Conservation (phyloP, 192 early-diverging fungal species). For the Entomortierella parvispora region DNA sequence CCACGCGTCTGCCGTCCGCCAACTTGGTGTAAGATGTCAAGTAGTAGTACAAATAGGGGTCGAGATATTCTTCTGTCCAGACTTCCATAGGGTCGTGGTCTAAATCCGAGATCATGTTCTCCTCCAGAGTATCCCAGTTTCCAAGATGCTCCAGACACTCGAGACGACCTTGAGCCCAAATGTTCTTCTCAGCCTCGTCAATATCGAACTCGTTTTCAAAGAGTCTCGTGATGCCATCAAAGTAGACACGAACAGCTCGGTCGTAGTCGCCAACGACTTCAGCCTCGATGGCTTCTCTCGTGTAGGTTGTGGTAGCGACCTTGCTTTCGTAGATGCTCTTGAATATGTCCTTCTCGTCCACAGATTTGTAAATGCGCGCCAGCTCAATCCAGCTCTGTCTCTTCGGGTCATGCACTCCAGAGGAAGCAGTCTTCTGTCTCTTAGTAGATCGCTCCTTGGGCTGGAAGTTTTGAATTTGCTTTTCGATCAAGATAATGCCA, state of each 20-base stretch:
- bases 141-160: slow-evolving; percentile 71
- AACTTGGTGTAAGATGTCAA: slow-evolving; percentile 64
- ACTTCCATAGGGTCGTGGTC: slow-evolving; percentile 56
- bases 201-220: slow-evolving; percentile 48
- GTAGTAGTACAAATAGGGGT: slow-evolving; percentile 67
- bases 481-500: slow-evolving; percentile 62
- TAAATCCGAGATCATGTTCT: slow-evolving; percentile 62
- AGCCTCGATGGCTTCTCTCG: slow-evolving; percentile 70
- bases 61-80: slow-evolving; percentile 64
- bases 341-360: slow-evolving; percentile 73
- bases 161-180: slow-evolving; percentile 66
- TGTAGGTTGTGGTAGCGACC: slow-evolving; percentile 57
- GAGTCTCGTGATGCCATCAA: slow-evolving; percentile 44
- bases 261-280: slow-evolving; percentile 70
- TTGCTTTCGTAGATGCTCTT: slow-evolving; percentile 69
- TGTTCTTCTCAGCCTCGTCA: slow-evolving; percentile 50
- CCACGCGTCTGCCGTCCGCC: slow-evolving; percentile 44
- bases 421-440: slow-evolving; percentile 23
- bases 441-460: slow-evolving; percentile 44
- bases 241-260: slow-evolving; percentile 55
- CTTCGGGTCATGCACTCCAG: slow-evolving; percentile 25
- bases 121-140: slow-evolving; percentile 69
- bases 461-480: slow-evolving; percentile 39
- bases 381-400: slow-evolving; percentile 66
- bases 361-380: slow-evolving; percentile 68